Conservation (phyloP, 2,329 filamentous ascomycete genomes). For the Fusarium staphyleae region DNA sequence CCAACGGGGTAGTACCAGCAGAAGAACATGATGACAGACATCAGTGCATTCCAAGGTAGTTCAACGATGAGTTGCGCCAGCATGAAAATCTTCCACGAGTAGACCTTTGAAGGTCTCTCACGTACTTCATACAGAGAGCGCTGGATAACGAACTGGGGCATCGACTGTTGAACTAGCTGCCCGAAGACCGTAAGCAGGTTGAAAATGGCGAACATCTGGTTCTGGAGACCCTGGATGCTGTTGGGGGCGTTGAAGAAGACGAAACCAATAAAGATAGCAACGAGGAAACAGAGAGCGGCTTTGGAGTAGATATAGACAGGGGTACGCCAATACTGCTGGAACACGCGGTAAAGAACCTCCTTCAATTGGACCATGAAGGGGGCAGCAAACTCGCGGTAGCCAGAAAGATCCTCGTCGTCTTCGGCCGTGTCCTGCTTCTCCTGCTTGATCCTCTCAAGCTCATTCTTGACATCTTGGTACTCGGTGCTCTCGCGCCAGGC, state of each 20-base stretch:
- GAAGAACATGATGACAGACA: conserved; percentile 78
- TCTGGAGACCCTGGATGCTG: conserved; percentile 79
- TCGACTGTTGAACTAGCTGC: conserved; percentile 78
- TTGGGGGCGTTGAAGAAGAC: conserved; percentile 77
- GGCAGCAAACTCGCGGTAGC: conserved; percentile 81
- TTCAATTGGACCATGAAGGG: conserved; percentile 72
- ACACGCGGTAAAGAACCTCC: conserved; percentile 75
- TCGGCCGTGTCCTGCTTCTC: conserved; percentile 49
- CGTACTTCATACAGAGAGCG: conserved; percentile 84
- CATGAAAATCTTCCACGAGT: conserved; percentile 87
- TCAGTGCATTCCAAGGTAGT: conserved; percentile 81
- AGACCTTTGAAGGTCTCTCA: conserved; percentile 83
- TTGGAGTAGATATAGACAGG: conserved; percentile 91
- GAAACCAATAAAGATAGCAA: conserved; percentile 81
- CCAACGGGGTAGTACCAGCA: conserved; percentile 89
- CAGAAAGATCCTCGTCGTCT: conserved; percentile 48
- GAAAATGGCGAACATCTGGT: conserved; percentile 88
- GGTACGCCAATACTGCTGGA: conserved; percentile 91
- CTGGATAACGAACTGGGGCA: conserved; percentile 86
- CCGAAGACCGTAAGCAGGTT: conserved; percentile 84
- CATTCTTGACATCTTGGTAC: conserved; percentile 60
- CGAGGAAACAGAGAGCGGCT: conserved; percentile 67
- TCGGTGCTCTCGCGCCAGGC: conserved; percentile 67
- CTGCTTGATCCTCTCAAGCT: conserved; percentile 64
- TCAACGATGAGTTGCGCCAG: conserved; percentile 84